Percentiles rank a stretch among this genome's conserved stretches.
These are phyloP conservation scores for Pyricularia grisea DNA, from an alignment of 2,329 filamentous ascomycete species.

Conservation along the genomic window DNA sequence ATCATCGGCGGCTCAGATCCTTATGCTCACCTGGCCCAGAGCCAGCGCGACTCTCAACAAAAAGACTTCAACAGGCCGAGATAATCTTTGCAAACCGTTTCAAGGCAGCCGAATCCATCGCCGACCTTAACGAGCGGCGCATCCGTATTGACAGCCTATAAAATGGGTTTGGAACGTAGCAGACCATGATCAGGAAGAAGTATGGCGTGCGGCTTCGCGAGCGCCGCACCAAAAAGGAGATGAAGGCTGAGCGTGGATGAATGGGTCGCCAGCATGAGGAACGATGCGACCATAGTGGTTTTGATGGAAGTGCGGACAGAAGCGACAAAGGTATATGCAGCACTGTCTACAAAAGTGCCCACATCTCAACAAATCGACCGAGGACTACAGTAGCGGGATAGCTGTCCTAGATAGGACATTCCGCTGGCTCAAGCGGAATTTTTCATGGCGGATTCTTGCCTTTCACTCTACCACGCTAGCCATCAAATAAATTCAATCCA, in stretches of 20 bases:
- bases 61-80: slow-evolving; percentile 28
- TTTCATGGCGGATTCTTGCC: too few relatives aligned
- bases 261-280: slow-evolving; percentile 15
- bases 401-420: too few relatives aligned
- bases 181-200: slow-evolving; percentile 46
- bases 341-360: too few relatives aligned
- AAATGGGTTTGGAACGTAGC: slow-evolving; percentile 45
- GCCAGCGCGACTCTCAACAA: slow-evolving; percentile 19
- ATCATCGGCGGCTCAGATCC: slow-evolving; percentile 22
- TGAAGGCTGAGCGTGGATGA: slow-evolving; percentile 32
- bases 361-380: too few relatives aligned
- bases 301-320: too few relatives aligned
- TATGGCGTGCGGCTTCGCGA: slow-evolving; percentile 46
- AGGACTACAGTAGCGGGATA: too few relatives aligned
- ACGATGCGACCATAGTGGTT: neutral
- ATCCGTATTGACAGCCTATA: slow-evolving; percentile 30
- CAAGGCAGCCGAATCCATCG: slow-evolving; percentile 27
- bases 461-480: too few relatives aligned
- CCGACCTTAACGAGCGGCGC: slow-evolving; percentile 21
- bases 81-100: slow-evolving; percentile 29
- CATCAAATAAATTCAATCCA: too few relatives aligned
- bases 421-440: too few relatives aligned
- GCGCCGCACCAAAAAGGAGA: slow-evolving; percentile 35
- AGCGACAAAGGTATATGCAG: too few relatives aligned
- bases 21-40: slow-evolving; percentile 32